phyloP scores from a whole-genome alignment of 1,284 basidiomycete species.

The Mycena citricolor region DNA sequence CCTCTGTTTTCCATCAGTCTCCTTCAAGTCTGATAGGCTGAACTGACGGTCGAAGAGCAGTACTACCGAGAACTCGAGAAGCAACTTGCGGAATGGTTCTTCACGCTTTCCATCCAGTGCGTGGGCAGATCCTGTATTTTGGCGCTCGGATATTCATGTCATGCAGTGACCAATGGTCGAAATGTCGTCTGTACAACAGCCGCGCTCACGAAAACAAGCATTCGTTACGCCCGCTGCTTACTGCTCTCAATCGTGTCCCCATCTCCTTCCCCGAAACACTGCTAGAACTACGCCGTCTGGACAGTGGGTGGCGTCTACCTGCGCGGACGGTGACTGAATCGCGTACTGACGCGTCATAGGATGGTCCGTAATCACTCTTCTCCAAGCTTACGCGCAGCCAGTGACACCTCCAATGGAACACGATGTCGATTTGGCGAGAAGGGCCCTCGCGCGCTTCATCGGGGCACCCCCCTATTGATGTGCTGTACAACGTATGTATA shows the following conservation, averaged over 20 bases:
- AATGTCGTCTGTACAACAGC: slow-evolving; percentile 16
- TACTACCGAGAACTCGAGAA: slow-evolving; percentile 12
- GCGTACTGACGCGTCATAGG: slow-evolving; percentile 1
- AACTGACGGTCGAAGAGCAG: too few species aligned
- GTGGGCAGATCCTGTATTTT: background rate
- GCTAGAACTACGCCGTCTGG: slow-evolving; percentile 6
- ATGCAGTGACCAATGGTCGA: slow-evolving; percentile 18
- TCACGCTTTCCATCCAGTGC: slow-evolving; percentile 15
- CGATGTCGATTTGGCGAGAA: slow-evolving; percentile 5
- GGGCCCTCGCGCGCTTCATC: slow-evolving; percentile 12
- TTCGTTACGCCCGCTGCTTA: slow-evolving; percentile 13
- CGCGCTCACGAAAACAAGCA: slow-evolving; percentile 7
- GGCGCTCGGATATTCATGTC: background rate
- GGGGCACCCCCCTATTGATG: slow-evolving; percentile 14
- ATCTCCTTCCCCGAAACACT: slow-evolving; percentile 13
- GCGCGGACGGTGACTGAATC: background rate
- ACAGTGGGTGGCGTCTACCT: slow-evolving; percentile 3
- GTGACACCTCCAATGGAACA: slow-evolving; percentile 4
- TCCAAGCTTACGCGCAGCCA: slow-evolving; percentile 11
- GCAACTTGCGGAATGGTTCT: slow-evolving; percentile 13
- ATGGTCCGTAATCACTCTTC: slow-evolving; percentile 8
- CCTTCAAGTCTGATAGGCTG: too few species aligned
- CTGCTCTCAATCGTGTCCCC: slow-evolving; percentile 8
- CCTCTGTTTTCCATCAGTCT: too few species aligned
- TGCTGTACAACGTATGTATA: too few species aligned